phyloP scores from a whole-genome alignment of 352 stramenopile species.

The Nothophytophthora sp. region DNA sequence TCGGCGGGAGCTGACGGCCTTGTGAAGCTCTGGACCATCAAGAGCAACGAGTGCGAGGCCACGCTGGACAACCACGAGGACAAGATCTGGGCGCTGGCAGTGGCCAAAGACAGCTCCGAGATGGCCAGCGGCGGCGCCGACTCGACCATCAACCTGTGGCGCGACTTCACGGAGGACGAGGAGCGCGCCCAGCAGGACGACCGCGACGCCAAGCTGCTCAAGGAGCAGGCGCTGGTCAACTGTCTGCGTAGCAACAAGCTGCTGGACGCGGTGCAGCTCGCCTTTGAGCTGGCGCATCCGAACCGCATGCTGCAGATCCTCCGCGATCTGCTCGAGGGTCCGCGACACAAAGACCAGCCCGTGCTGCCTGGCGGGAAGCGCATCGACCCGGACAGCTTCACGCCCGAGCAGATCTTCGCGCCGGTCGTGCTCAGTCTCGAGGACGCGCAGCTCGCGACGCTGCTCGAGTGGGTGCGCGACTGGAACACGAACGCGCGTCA shows the following conservation, averaged over 20 bases:
- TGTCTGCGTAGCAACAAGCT: slow-evolving; percentile 93
- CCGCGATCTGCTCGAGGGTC: slow-evolving; percentile 76
- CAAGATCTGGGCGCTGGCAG: slow-evolving; percentile 97
- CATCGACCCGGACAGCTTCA: slow-evolving; percentile 58
- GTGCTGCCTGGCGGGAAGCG: slow-evolving; percentile 32
- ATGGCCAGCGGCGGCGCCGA: slow-evolving; percentile 95
- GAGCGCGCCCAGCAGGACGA: slow-evolving; percentile 81
- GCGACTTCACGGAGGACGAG: slow-evolving; percentile 93
- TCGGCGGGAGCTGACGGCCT: slow-evolving; percentile 96
- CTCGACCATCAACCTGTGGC: slow-evolving; percentile 95
- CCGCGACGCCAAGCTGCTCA: slow-evolving; percentile 91
- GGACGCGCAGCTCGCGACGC: slow-evolving; percentile 84
- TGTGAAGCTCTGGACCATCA: slow-evolving; percentile 98
- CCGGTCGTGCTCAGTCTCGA: slow-evolving; percentile 75
- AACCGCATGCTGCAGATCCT: slow-evolving; percentile 94
- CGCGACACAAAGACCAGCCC: slow-evolving; percentile 62
- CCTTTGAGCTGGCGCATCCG: slow-evolving; percentile 94
- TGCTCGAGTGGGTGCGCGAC: slow-evolving; percentile 95
- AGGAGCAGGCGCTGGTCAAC: slow-evolving; percentile 96
- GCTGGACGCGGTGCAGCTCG: slow-evolving; percentile 76
- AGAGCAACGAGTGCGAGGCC: slow-evolving; percentile 97
- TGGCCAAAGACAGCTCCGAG: slow-evolving; percentile 86
- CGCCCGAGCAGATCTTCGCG: slow-evolving; percentile 62
- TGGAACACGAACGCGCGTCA: slow-evolving; percentile 98
- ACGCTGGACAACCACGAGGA: slow-evolving; percentile 97